phyloP scores from a whole-genome alignment of 176 grass and related monocot genomes.

The Oryza meridionalis region DNA sequence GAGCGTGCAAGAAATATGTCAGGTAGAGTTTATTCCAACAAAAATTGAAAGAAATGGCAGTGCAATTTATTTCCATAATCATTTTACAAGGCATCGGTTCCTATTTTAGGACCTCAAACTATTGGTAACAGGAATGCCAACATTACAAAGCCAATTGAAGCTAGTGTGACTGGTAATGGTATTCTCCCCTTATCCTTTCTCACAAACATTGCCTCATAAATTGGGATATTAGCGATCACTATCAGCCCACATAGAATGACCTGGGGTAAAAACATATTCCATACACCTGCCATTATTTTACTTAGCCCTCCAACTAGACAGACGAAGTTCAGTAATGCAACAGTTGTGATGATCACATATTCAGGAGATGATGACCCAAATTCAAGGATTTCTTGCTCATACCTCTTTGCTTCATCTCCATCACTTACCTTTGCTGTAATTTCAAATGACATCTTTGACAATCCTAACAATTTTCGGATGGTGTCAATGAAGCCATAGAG shows the following conservation, averaged over 20 bases:
- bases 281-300: background rate
- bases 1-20: background rate
- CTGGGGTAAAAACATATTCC: slow-evolving; percentile 52
- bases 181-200: slow-evolving; percentile 60
- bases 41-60: background rate
- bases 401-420: slow-evolving; percentile 59
- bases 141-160: slow-evolving; percentile 36
- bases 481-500: slow-evolving; percentile 55
- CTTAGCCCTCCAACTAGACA: slow-evolving; percentile 50
- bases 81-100: background rate
- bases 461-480: slow-evolving; percentile 49
- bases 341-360: slow-evolving; percentile 58
- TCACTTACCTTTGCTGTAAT: slow-evolving; percentile 66
- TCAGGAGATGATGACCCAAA: slow-evolving; percentile 59
- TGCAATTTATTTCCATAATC: background rate
- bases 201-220: slow-evolving; percentile 68
- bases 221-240: slow-evolving; percentile 55
- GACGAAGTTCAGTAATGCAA: slow-evolving; percentile 59
- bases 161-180: slow-evolving; percentile 42
- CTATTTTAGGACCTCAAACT: slow-evolving; percentile 22
- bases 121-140: slow-evolving; percentile 21
- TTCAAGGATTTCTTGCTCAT: slow-evolving; percentile 79
- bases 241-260: slow-evolving; percentile 54
- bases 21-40: background rate
- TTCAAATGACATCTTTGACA: slow-evolving; percentile 55